Evolutionary conservation across 2,329 filamentous ascomycete species (phyloP), one percentile per base, ranked within the genome.

Genomic region (Trichothecium sympodiale): DNA sequence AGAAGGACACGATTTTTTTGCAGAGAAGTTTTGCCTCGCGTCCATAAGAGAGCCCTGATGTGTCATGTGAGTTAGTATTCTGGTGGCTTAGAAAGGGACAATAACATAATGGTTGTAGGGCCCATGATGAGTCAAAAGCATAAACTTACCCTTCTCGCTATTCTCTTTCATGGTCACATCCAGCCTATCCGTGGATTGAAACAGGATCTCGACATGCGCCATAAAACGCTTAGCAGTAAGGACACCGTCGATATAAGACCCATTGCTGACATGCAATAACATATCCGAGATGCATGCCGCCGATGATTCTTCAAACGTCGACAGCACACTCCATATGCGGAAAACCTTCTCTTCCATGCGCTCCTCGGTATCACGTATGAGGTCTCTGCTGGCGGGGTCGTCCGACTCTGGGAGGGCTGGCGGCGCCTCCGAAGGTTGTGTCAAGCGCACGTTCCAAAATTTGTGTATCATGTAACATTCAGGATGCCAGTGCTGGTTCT

Each of bases 381-480:
- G 65, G 35, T 85, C 79, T 35, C 87, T 80, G 43, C 80, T 74
- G 42, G 80, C 75, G 32, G 61, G 55, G 36, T 75, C 69, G 36
- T 67, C 63, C 9, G 57, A 53, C 35, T 69, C 49, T 18, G 45
- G 20, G n/a, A 60, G 53, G 15, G 57, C 44, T 20, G 68, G 61
- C 26, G 65, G 52, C 9, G 60, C 54, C 38, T 77, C 68, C 29
- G 71, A 69, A 9, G 73, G 67, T 17, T 77, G 71, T 9, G 78
- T 77, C 27, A 98, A 67, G 35, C 91, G 80, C 40, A 98, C 91
- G 54, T 96, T 98, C 91, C 91, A 98, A 60, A 96, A 98, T 53
- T 98, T 98, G 64, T 98, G 91, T 43, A 98, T 98, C 91, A 98
- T 98, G 61, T 98, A 98, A 60, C 91, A 98, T 60, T 98, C 91